Base-by-base conservation (phyloP, 192 early-diverging fungal genomes). In the Cetraspora pellucida region DNA sequence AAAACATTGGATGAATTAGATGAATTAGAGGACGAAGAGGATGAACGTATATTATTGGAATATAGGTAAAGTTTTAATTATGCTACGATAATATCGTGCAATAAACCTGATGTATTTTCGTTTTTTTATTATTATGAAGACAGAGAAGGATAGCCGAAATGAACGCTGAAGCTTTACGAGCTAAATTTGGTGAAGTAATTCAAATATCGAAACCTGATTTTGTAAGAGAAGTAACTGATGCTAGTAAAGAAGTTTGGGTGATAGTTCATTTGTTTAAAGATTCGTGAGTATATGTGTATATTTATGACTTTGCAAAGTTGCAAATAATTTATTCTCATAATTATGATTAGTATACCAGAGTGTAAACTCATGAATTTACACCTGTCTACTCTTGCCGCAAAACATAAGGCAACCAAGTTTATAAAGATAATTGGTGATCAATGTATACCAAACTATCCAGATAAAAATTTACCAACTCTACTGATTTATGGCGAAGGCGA, bases 131-230 rank as follows among this genome's bases (percentile, higher is more conserved):
- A 37, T 37, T 1, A 37, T 37, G 0, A 37, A 92, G 91, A 77
- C 82, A 90, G 83, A 88, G 94, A 77, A 89, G 96, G 10, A 81
- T 99, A 78, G 88, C 91, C n/a, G 94, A 96, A 71, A 92, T 99
- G 82, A 87, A 93, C 63, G 86, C 90, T 45, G 83, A 88, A 61
- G 82, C 89, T 14, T 80, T 82, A 21, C 86, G 89, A 52, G 94
- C 93, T 80, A 94, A 91, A 72, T 99, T 88, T 82, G 97, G 97
- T 47, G 85, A 91, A 45, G 89, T 98, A 8, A 77, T 79, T 8
- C 90, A 96, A 49, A 97, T 99, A 27, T 94, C 93, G 2, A 95
- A 98, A 86, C 93, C 97, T 0, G 95, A 99, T 69, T 99, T 95
- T 81, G 83, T 90, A 50, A 79, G 78, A 46, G 91, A 97, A 82